Conservation (phyloP, 352 stramenopile genomes). For the Pythium insidiosum region DNA sequence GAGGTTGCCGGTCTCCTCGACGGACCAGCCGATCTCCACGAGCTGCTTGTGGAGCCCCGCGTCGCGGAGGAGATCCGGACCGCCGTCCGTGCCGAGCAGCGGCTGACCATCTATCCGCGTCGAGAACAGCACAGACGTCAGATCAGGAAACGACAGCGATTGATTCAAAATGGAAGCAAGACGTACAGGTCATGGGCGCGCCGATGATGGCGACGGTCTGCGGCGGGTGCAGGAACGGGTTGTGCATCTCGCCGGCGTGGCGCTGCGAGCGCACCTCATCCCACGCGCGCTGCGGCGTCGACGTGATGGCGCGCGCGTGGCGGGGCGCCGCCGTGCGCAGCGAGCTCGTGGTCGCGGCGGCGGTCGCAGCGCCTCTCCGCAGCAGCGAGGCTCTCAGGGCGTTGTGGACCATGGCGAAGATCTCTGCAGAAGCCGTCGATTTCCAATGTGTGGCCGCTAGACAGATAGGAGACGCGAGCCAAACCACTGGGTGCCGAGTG, state of each 20-base stretch:
- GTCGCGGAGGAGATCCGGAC: constrained; percentile 66
- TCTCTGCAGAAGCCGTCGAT: background rate
- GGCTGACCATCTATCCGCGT: constrained; percentile 73
- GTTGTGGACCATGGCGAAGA: constrained; percentile 4
- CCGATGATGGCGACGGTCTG: constrained; percentile 77
- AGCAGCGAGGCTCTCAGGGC: too few species aligned
- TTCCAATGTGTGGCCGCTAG: background rate
- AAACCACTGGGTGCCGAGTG: background rate
- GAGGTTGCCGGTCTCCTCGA: constrained; percentile 83
- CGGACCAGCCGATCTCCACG: constrained; percentile 74
- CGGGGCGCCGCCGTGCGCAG: constrained; percentile 2
- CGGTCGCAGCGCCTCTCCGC: too few species aligned
- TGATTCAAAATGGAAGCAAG: background rate
- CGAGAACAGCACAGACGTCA: background rate
- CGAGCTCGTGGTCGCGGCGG: constrained; percentile 1
- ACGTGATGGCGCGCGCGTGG: constrained; percentile 32
- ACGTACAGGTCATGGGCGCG: constrained; percentile 82
- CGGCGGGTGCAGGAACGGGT: constrained; percentile 41
- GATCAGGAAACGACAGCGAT: background rate
- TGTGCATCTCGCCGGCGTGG: constrained; percentile 44
- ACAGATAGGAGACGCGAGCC: background rate
- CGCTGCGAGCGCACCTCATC: constrained; percentile 56
- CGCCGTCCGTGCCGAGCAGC: constrained; percentile 66
- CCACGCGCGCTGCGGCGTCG: constrained; percentile 36
- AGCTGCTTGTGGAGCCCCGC: constrained; percentile 71